Evolutionary conservation across 306 rosid genomes (phyloP).

Genomic region (Rosa persica): DNA sequence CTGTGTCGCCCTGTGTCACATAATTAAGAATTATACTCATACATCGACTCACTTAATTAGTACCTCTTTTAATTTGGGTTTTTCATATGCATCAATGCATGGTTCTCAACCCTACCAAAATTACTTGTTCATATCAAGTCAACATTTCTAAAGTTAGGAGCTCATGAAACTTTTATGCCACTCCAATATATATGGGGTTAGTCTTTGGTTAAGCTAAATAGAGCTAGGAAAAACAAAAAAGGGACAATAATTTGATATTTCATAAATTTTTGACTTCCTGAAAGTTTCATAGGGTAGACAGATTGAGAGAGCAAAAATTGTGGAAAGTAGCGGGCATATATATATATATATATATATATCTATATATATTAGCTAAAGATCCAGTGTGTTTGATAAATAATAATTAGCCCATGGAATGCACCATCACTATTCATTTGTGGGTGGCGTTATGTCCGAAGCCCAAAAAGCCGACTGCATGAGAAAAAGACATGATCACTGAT

Average conservation of each 20-base stretch:
- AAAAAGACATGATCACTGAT: slow-evolving; percentile 48
- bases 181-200: too few relatives aligned
- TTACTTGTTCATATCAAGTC: neutral
- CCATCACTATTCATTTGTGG: slow-evolving; percentile 48
- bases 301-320: too few relatives aligned
- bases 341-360: too few relatives aligned
- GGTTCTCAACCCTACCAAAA: neutral
- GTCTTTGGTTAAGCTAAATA: too few relatives aligned
- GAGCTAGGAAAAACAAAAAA: neutral
- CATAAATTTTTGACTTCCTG: neutral
- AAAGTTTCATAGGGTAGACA: neutral
- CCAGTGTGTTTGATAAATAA: slow-evolving; percentile 37
- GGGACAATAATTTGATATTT: neutral
- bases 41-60: neutral
- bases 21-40: slow-evolving; percentile 30
- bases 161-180: neutral
- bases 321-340: neutral
- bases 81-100: neutral
- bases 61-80: neutral
- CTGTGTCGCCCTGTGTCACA: slow-evolving; percentile 24
- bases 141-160: neutral
- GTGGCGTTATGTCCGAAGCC: slow-evolving; percentile 42
- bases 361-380: neutral
- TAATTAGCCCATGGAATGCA: slow-evolving; percentile 50
- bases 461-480: slow-evolving; percentile 53